Conservation (phyloP, 495 filamentous ascomycete species). For the Bombardia bombarda region DNA sequence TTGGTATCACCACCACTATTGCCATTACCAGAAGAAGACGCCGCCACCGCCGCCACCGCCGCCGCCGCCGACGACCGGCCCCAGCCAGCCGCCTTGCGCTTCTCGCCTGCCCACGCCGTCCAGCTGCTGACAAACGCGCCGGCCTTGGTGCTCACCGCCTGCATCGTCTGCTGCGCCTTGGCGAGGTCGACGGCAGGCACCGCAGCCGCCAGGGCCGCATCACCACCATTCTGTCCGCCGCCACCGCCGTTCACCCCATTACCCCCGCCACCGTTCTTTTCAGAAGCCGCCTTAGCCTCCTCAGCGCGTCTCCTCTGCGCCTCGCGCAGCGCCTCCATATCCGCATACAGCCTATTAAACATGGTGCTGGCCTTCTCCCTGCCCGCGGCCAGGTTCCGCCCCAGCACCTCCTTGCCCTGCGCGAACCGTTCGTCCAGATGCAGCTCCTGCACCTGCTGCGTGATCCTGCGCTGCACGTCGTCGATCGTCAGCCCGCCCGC, state of each 20-base stretch:
- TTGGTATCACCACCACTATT: neutral
- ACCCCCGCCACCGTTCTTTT: slow-evolving; percentile 8
- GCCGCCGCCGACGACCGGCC: slow-evolving; percentile 18
- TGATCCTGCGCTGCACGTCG: slow-evolving; percentile 82
- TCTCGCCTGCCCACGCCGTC: slow-evolving; percentile 92
- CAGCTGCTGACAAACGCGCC: slow-evolving; percentile 88
- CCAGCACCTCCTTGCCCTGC: slow-evolving; percentile 66
- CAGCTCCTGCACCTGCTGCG: slow-evolving; percentile 80
- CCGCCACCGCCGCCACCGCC: no score
- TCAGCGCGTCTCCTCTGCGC: slow-evolving; percentile 64
- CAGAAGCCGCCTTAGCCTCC: slow-evolving; percentile 41
- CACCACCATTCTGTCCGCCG: slow-evolving; percentile 16
- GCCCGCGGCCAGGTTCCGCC: slow-evolving; percentile 71
- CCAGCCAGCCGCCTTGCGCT: slow-evolving; percentile 58
- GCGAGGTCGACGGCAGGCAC: slow-evolving; percentile 47
- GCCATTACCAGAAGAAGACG: no score
- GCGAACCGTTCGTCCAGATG: slow-evolving; percentile 82
- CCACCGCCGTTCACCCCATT: slow-evolving; percentile 10
- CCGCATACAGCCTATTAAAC: slow-evolving; percentile 80
- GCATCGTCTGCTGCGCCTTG: slow-evolving; percentile 60
- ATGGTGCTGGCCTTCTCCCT: slow-evolving; percentile 75
- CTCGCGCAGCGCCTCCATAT: slow-evolving; percentile 81
- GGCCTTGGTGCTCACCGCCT: slow-evolving; percentile 63
- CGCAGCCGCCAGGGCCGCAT: slow-evolving; percentile 21
- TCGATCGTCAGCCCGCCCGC: slow-evolving; percentile 93